Evolutionary conservation across 805 yeast genomes (phyloP), one percentile per base, ranked within the genome.

Genomic region (Monosporozyma solicola): DNA sequence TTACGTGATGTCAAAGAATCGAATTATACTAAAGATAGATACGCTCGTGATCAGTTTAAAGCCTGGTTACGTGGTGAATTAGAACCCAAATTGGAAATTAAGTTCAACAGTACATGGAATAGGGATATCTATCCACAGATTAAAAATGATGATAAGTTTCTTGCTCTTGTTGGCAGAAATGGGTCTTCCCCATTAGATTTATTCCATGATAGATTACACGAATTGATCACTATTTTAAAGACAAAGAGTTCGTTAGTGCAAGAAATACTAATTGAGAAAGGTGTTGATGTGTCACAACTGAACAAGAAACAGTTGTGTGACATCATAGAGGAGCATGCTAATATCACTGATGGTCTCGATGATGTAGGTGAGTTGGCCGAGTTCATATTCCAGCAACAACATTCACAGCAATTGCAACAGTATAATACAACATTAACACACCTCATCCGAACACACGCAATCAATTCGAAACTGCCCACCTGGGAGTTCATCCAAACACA

Each of bases 181-280:
- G 96, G 96, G 0, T 88, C 96, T 0, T 76, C 82, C 1, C 85
- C 96, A 0, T 62, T 83, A 44, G 95, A 89, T 57, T 67, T 87
- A 43, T 89, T 85, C 64, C 78, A 87, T 79, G 96, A 90, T 64
- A 61, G 78, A 0, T 75, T 85, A 3, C 90, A 85, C 58, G 83
- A 80, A 53, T 82, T 80, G 59, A 74, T 77, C 35, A 78, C 82
- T 51, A 61, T 74, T 1, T 63, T 86, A 47, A 77, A 76, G 54
- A 80, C 82, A 24, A 80, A 82, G 61, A 79, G 79, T 51, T 87
- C 83, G 50, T 67, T 84, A 44, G 78, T 82, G 1, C 78, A 78
- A 50, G 82, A 78, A 56, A 65, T 77, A 5, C 59, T 84, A 6
- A 43, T 43, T 43, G 46, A 43, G 15, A 43, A 16, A 13, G 7